phyloP scores from a whole-genome alignment of 2,329 filamentous ascomycete species.

The Neonectria punicea region DNA sequence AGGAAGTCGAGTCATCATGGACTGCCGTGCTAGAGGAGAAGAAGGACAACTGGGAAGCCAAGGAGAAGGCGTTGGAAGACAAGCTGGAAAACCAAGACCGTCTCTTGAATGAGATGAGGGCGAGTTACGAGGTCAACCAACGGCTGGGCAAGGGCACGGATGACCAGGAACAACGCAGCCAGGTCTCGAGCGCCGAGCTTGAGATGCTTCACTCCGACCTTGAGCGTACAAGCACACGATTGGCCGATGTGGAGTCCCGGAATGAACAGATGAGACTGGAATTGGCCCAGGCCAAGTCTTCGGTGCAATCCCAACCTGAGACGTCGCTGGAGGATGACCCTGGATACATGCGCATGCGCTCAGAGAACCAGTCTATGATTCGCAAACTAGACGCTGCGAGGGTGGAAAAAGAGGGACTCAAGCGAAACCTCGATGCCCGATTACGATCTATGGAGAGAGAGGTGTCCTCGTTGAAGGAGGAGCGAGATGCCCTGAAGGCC shows the following conservation, averaged over 20 bases:
- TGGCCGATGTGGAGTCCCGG: conserved; percentile 91
- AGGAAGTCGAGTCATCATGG: conserved; percentile 92
- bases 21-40: conserved; percentile 90
- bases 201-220: conserved; percentile 93
- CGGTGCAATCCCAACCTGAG: conserved; percentile 67
- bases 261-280: conserved; percentile 95
- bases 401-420: conserved; percentile 85
- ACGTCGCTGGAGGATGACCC: conserved; percentile 87
- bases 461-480: conserved; percentile 76
- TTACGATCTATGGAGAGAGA: conserved; percentile 85
- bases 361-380: conserved; percentile 91
- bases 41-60: conserved; percentile 94
- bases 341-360: conserved; percentile 84
- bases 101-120: conserved; percentile 92
- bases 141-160: conserved; percentile 81
- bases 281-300: conserved; percentile 85
- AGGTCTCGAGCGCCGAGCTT: conserved; percentile 87
- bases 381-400: conserved; percentile 86
- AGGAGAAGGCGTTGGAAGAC: conserved; percentile 90
- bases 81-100: conserved; percentile 95
- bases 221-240: conserved; percentile 84
- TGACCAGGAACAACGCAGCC: conserved; percentile 65
- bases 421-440: conserved; percentile 79
- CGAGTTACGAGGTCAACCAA: conserved; percentile 96
- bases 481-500: conserved; percentile 80